Conservation (phyloP, 169 alveolate genomes). For the Cryptosporidium ryanae region DNA sequence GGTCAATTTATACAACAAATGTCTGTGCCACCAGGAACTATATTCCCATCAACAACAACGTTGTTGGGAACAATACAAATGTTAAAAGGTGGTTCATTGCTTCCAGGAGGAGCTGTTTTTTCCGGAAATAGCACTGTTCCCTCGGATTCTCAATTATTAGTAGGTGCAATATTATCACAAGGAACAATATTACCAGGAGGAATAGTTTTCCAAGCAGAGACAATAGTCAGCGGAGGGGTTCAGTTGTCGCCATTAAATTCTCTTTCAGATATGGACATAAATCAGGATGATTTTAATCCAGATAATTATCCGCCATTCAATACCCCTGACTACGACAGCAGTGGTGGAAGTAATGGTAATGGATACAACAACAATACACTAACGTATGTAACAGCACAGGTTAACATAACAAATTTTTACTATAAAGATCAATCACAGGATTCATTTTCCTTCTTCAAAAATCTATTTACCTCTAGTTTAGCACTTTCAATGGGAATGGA, state of each 20-base stretch:
- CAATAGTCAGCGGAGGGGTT: conserved; percentile 34
- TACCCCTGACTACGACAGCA: conserved; percentile 8
- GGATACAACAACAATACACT: not conserved
- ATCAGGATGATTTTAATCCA: conserved; percentile 53
- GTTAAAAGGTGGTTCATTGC: conserved; percentile 61
- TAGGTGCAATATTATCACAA: conserved; percentile 63
- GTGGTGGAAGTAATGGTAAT: not conserved
- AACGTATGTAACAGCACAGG: conserved; percentile 67
- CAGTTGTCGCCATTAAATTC: conserved; percentile 59
- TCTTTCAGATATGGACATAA: conserved; percentile 59
- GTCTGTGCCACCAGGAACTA: conserved; percentile 72
- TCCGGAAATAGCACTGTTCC: conserved; percentile 70
- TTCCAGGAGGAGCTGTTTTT: conserved; percentile 74
- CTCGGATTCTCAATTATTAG: conserved; percentile 48
- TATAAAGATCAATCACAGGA: conserved; percentile 68
- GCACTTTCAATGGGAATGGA: conserved; percentile 70
- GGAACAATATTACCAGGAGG: conserved; percentile 73
- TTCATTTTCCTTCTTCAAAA: conserved; percentile 64
- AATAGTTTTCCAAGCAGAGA: conserved; percentile 53
- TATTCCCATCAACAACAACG: conserved; percentile 63
- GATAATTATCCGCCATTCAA: conserved; percentile 57
- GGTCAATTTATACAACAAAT: conserved; percentile 66
- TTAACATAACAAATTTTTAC: conserved; percentile 59
- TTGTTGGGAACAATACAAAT: conserved; percentile 35
- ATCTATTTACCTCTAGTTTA: conserved; percentile 50